These are phyloP conservation scores for Blastocrithidia nonstop DNA, from an alignment of 208 protist species.

Conservation along the genomic window DNA sequence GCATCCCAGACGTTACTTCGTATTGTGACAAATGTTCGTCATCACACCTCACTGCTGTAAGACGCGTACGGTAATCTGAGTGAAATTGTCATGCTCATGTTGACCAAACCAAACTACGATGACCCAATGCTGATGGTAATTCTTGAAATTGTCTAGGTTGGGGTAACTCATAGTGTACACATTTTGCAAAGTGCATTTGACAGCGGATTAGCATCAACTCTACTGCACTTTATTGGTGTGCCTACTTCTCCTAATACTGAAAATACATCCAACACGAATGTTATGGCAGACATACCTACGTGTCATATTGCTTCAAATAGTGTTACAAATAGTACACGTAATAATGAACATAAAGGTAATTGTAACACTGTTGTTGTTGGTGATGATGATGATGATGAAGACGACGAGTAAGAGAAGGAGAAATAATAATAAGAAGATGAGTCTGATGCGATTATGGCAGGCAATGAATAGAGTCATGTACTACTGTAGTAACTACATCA, in stretches of 20 bases:
- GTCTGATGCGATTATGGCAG: not conserved
- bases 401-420: conserved; percentile 19
- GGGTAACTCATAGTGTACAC: too few species aligned
- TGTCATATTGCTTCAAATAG: too few species aligned
- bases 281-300: too few species aligned
- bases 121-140: too few species aligned
- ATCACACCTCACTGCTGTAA: conserved; percentile 20
- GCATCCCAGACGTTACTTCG: conserved; percentile 32
- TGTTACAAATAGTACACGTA: conserved; percentile 3
- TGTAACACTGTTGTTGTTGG: conserved; percentile 2
- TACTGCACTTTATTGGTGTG: too few species aligned
- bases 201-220: too few species aligned
- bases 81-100: conserved; percentile 14
- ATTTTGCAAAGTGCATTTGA: too few species aligned
- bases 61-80: conserved; percentile 34
- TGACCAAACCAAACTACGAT: conserved; percentile 15
- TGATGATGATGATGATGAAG: conserved; percentile 10
- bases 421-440: conserved; percentile 2
- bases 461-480: not conserved
- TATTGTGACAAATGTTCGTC: conserved; percentile 31
- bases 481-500: too few species aligned
- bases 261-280: too few species aligned
- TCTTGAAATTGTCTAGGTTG: too few species aligned
- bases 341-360: not conserved
- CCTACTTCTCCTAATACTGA: too few species aligned